These are phyloP conservation scores for Dianthus caryophyllus DNA, from an alignment of 148 eudicot species.

Conservation along the genomic window DNA sequence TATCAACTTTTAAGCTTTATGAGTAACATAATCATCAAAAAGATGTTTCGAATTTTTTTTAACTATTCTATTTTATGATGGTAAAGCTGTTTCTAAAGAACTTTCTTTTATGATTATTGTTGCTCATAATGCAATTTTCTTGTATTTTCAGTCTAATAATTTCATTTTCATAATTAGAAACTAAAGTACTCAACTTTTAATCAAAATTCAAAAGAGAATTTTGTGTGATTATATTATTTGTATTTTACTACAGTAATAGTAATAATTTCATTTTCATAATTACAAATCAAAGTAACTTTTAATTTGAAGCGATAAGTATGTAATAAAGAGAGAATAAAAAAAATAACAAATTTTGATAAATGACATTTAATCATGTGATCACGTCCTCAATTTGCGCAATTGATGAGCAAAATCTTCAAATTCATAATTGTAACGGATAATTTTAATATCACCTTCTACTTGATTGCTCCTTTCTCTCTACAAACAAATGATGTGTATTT, in stretches of 20 bases:
- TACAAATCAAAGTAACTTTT: conserved; percentile 13
- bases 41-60: too few relatives aligned
- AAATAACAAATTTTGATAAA: conserved; percentile 11
- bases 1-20: too few relatives aligned
- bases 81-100: not conserved
- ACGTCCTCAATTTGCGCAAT: conserved; percentile 28
- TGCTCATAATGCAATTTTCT: not conserved
- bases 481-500: too few relatives aligned
- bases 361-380: conserved; percentile 22
- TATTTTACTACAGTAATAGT: too few relatives aligned
- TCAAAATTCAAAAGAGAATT: too few relatives aligned
- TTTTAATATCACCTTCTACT: conserved; percentile 12
- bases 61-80: too few relatives aligned
- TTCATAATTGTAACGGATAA: conserved; percentile 11
- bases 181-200: conserved; percentile 5
- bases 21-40: too few relatives aligned
- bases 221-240: too few relatives aligned
- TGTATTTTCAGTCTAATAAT: not conserved
- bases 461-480: not conserved
- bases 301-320: not conserved
- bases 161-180: conserved; percentile 15
- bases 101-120: not conserved
- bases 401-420: conserved; percentile 21
- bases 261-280: conserved; percentile 13
- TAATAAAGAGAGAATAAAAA: conserved; percentile 12